These are phyloP conservation scores for Pichia sp. DNA, from an alignment of 1,139 yeast species.

Conservation along the genomic window DNA sequence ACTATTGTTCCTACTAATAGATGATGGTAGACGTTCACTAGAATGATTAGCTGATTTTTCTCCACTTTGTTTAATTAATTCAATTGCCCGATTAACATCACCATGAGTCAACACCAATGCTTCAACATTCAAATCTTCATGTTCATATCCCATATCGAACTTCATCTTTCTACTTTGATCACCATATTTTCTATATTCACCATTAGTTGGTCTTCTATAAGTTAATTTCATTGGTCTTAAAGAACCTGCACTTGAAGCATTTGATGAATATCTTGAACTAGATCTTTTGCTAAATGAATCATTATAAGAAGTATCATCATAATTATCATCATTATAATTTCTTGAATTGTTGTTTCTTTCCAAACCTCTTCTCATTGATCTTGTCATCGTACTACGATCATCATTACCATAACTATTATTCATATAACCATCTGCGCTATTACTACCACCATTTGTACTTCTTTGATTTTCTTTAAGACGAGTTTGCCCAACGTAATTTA, in stretches of 20 bases:
- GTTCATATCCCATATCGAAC: constrained; percentile 40
- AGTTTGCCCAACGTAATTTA: constrained; percentile 5
- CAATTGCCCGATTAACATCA: constrained; percentile 44
- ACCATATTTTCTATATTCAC: constrained; percentile 39
- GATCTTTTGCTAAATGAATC: constrained; percentile 2
- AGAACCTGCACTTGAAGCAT: not conserved
- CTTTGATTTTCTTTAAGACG: constrained; percentile 2
- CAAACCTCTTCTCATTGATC: constrained; percentile 20
- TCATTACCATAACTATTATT: not conserved
- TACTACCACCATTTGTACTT: not conserved
- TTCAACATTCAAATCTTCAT: constrained; percentile 45
- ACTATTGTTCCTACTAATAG: not conserved
- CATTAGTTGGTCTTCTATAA: constrained; percentile 32
- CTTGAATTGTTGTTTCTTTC: constrained; percentile 17
- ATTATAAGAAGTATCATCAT: constrained; percentile 1
- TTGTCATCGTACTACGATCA: constrained; percentile 6
- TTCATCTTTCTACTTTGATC: constrained; percentile 38
- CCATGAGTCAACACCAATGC: constrained; percentile 46
- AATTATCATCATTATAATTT: constrained; percentile 5
- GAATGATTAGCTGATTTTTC: constrained; percentile 14
- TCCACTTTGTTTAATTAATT: constrained; percentile 35
- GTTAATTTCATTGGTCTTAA: constrained; percentile 7
- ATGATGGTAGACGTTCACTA: not conserved
- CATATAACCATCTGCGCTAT: not conserved
- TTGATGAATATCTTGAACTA: constrained; percentile 7